These are phyloP conservation scores for Pisolithus sp. DNA, from an alignment of 768 basidiomycete genomes.

Conservation along the genomic window DNA sequence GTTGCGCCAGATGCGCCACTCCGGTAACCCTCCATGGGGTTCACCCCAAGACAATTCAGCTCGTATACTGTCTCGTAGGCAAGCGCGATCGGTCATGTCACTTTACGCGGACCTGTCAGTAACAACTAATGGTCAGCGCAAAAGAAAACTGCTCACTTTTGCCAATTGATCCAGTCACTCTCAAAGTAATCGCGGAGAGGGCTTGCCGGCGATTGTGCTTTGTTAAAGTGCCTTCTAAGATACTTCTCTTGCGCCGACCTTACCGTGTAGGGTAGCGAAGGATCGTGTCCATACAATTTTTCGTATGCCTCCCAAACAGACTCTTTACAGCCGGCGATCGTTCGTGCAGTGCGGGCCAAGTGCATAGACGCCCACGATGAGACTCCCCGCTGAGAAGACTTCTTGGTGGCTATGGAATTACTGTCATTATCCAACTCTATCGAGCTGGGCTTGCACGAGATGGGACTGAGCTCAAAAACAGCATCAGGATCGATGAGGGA, in stretches of 20 bases:
- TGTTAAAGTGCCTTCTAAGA: conserved; percentile 16
- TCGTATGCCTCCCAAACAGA: conserved; percentile 63
- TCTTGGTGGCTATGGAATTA: conserved; percentile 7
- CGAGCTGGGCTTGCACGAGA: conserved; percentile 15
- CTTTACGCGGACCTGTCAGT: conserved; percentile 29
- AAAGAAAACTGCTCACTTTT: conserved; percentile 40
- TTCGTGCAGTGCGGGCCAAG: conserved; percentile 51
- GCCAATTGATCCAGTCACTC: conserved; percentile 62
- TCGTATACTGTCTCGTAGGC: conserved; percentile 46
- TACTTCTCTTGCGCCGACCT: conserved; percentile 29
- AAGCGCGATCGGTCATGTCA: conserved; percentile 71
- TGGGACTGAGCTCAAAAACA: conserved; percentile 26
- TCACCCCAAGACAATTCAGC: conserved; percentile 47
- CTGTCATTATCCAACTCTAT: conserved; percentile 24
- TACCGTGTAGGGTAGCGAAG: conserved; percentile 33
- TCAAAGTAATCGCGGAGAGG: conserved; percentile 58
- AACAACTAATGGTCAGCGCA: neutral
- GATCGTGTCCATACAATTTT: conserved; percentile 35
- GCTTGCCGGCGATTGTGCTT: conserved; percentile 17
- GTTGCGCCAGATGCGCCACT: conserved; percentile 48
- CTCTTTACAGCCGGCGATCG: conserved; percentile 59
- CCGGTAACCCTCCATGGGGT: conserved; percentile 41
- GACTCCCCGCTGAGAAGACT: conserved; percentile 25
- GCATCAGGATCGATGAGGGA: conserved; percentile 23
- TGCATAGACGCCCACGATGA: conserved; percentile 57